These are phyloP conservation scores for Elsinoe arachidis DNA, from an alignment of 2,329 filamentous ascomycete genomes.

Conservation along the genomic window DNA sequence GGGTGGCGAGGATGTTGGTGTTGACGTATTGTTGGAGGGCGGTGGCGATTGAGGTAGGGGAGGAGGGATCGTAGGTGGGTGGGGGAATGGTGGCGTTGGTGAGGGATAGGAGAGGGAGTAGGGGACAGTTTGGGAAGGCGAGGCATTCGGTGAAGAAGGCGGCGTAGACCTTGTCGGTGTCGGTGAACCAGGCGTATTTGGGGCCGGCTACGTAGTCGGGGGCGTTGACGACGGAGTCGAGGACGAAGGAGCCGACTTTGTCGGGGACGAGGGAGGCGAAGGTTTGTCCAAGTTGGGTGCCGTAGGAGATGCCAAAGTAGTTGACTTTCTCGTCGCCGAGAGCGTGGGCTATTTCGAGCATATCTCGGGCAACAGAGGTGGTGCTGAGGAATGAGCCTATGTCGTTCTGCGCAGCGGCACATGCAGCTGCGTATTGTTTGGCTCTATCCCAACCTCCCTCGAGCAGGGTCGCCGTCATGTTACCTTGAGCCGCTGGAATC, in stretches of 20 bases:
- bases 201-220: constrained; percentile 25
- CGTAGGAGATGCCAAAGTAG: constrained; percentile 43
- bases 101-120: constrained; percentile 33
- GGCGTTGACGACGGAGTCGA: constrained; percentile 41
- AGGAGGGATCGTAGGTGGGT: background rate
- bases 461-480: constrained; percentile 34
- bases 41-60: background rate
- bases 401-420: constrained; percentile 21
- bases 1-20: background rate
- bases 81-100: background rate
- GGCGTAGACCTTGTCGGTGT: constrained; percentile 33
- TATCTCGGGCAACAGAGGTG: constrained; percentile 40
- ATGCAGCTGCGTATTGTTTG: constrained; percentile 26
- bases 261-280: constrained; percentile 36
- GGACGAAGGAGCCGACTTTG: constrained; percentile 28
- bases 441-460: constrained; percentile 36
- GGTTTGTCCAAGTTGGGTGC: constrained; percentile 35
- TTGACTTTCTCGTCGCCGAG: constrained; percentile 30
- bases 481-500: constrained; percentile 15
- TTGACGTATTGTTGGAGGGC: background rate
- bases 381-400: constrained; percentile 39
- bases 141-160: constrained; percentile 40
- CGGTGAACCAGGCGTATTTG: constrained; percentile 24
- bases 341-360: constrained; percentile 40
- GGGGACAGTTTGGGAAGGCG: constrained; percentile 26